Evolutionary conservation across 371 early-diverging fungal genomes (phyloP).

Genomic region (Mortierella sp.): DNA sequence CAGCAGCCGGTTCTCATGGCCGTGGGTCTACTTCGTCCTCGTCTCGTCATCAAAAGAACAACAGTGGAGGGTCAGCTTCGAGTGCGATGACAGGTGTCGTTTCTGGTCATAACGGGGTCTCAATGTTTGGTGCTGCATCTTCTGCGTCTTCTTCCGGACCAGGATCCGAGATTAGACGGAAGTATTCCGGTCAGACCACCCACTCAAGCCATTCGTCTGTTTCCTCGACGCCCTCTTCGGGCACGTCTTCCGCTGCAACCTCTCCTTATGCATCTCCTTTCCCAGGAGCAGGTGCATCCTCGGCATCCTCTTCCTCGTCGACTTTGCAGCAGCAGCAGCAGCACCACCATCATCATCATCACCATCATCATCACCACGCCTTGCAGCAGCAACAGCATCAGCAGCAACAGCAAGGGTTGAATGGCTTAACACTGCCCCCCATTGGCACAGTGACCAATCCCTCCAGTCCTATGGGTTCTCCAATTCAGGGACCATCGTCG

Average conservation of each 20-base stretch:
- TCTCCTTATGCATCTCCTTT: slow-evolving; percentile 50
- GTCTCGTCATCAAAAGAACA: slow-evolving; percentile 23
- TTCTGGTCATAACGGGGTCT: not conserved
- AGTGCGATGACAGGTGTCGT: slow-evolving; percentile 2
- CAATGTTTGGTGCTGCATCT: not conserved
- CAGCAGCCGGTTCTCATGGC: slow-evolving; percentile 5
- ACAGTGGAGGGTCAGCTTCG: slow-evolving; percentile 9
- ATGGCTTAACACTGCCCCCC: slow-evolving; percentile 30
- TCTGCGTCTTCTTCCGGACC: slow-evolving; percentile 7
- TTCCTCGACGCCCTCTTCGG: slow-evolving; percentile 40
- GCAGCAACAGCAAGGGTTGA: not conserved
- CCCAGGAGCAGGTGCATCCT: slow-evolving; percentile 17
- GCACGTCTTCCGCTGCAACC: slow-evolving; percentile 38
- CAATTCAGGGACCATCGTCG: slow-evolving; percentile 29
- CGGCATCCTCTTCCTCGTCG: slow-evolving; percentile 21
- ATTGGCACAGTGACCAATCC: slow-evolving; percentile 45
- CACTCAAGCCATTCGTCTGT: slow-evolving; percentile 37
- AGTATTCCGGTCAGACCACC: slow-evolving; percentile 23
- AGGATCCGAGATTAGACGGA: slow-evolving; percentile 30
- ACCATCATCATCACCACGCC: slow-evolving; percentile 24
- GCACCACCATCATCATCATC: slow-evolving; percentile 25
- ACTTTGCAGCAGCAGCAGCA: slow-evolving; percentile 17
- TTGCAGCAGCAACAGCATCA: slow-evolving; percentile 17
- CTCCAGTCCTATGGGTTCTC: slow-evolving; percentile 44
- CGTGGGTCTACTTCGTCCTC: slow-evolving; percentile 9